A percentile compares a stretch with the other conserved stretches of the same genome.
Conservation (phyloP, 225 moss, liverwort and hornwort genomes). For the Pseudisothecium myosuroides region DNA sequence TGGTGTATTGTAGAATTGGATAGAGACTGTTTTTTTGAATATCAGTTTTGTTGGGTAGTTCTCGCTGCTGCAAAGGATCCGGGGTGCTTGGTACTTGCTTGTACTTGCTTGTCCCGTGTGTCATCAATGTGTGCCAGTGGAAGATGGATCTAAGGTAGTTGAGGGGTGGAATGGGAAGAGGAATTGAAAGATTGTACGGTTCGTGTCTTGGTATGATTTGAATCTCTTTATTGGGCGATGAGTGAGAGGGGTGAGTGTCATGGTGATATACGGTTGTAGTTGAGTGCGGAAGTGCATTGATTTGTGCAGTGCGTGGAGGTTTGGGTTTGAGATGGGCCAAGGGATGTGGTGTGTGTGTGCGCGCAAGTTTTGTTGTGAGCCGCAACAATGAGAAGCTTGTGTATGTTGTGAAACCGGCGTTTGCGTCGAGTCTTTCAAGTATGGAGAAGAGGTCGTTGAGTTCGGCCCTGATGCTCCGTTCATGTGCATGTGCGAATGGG, state of each 20-base stretch:
- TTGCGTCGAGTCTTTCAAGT: constrained; percentile 7
- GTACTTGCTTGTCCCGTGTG: background rate
- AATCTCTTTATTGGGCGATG: background rate
- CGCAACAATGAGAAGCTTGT: constrained; percentile 11
- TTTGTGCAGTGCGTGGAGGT: constrained; percentile 20
- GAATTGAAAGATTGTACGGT: background rate
- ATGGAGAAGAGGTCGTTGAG: constrained; percentile 15
- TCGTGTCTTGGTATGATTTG: background rate
- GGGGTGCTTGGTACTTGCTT: background rate
- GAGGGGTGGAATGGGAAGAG: background rate
- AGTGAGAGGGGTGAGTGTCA: background rate
- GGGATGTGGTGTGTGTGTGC: constrained; percentile 1
- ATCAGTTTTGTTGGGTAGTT: background rate
- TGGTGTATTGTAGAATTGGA: background rate
- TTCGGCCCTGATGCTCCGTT: constrained; percentile 9
- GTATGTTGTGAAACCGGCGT: constrained; percentile 3
- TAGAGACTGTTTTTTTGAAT: background rate
- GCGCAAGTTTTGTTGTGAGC: constrained; percentile 19
- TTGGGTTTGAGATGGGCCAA: constrained; percentile 3
- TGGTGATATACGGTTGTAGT: background rate
- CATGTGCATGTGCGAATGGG: constrained; percentile 14
- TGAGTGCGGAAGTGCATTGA: background rate
- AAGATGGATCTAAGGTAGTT: background rate
- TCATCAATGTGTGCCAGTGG: background rate
- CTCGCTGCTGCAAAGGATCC: background rate